phyloP scores from a whole-genome alignment of 179 eudicot species.

The Beta corolliflora region DNA sequence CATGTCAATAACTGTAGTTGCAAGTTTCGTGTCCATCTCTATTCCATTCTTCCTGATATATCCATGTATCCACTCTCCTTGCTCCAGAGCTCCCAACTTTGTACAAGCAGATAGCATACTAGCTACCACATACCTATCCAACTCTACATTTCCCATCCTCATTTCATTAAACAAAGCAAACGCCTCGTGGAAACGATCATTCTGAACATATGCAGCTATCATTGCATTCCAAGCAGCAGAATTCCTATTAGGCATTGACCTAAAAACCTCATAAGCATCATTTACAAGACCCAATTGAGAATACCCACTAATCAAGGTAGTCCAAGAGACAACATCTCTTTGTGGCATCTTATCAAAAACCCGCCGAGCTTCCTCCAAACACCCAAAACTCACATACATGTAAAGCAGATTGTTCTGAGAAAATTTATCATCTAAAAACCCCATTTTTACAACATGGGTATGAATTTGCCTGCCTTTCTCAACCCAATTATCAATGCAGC shows the following conservation, averaged over 20 bases:
- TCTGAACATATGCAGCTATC: conserved; percentile 36
- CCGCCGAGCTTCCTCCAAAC: conserved; percentile 30
- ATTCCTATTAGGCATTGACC: conserved; percentile 30
- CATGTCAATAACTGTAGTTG: conserved; percentile 37
- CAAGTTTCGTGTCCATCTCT: conserved; percentile 39
- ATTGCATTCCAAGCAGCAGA: conserved; percentile 43
- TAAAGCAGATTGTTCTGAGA: conserved; percentile 39
- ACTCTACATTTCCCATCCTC: conserved; percentile 30
- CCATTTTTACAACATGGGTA: conserved; percentile 33
- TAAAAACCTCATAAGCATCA: conserved; percentile 33
- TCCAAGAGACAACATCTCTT: conserved; percentile 38
- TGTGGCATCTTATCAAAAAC: conserved; percentile 33
- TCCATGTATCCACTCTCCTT: conserved; percentile 39
- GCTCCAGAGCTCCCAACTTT: conserved; percentile 39
- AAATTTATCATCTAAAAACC: conserved; percentile 33
- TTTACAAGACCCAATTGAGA: conserved; percentile 34
- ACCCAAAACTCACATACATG: conserved; percentile 41
- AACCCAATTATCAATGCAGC: conserved; percentile 32
- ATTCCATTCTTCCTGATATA: conserved; percentile 31
- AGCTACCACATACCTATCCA: conserved; percentile 40
- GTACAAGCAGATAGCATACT: conserved; percentile 42
- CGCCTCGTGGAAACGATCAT: conserved; percentile 27
- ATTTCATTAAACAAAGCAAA: conserved; percentile 36
- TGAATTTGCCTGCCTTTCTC: conserved; percentile 33
- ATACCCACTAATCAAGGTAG: conserved; percentile 43